Evolutionary conservation across 306 rosid genomes (phyloP).

Genomic region (Fragaria iinumae): DNA sequence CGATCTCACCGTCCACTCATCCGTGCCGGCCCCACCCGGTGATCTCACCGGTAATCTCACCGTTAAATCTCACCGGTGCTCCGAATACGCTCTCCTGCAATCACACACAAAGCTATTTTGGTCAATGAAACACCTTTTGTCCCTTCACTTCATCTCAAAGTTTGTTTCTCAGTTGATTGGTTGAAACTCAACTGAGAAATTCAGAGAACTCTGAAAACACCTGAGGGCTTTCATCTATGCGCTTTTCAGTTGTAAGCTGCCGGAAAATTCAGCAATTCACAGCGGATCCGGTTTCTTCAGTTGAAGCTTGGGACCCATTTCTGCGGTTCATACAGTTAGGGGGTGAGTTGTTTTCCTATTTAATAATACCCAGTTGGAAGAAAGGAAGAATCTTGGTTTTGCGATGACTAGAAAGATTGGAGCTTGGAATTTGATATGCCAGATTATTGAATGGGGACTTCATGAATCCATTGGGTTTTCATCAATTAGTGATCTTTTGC

Average conservation of each 20-base stretch:
- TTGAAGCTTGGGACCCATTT: conserved; percentile 3
- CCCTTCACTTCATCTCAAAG: neutral
- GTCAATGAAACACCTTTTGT: conserved; percentile 17
- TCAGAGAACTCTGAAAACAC: conserved; percentile 2
- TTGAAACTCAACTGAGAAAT: conserved; percentile 4
- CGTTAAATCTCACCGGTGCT: no score
- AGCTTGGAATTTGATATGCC: neutral
- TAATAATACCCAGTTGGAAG: conserved; percentile 12
- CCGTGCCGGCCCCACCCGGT: no score
- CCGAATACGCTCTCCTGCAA: no score
- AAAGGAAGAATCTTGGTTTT: neutral
- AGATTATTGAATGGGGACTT: neutral
- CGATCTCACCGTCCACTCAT: no score
- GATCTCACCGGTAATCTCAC: no score
- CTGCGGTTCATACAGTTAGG: neutral
- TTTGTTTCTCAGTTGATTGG: neutral
- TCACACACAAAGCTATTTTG: neutral
- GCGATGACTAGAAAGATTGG: neutral
- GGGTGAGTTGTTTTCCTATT: conserved; percentile 22
- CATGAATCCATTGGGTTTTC: neutral
- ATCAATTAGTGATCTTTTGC: neutral
- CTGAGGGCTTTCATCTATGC: conserved; percentile 7
- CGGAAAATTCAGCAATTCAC: neutral
- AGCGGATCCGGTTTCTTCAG: conserved; percentile 12
- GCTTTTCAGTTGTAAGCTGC: neutral